phyloP scores from a whole-genome alignment of 2,329 filamentous ascomycete genomes.

The Colletotrichum acutatum region DNA sequence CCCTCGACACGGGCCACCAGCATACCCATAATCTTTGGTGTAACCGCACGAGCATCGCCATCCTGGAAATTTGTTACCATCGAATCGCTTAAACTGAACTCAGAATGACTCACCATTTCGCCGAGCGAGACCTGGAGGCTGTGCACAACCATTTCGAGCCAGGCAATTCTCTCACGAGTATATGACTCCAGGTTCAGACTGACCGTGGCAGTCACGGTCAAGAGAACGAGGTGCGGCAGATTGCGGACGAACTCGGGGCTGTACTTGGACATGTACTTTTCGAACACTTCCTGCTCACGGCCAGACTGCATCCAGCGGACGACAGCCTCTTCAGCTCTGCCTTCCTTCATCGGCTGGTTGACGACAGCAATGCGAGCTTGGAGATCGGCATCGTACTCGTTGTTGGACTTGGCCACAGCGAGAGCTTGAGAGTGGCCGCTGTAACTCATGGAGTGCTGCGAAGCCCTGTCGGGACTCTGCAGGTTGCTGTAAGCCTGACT shows the following conservation, averaged over 20 bases:
- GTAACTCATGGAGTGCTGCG: conserved; percentile 34
- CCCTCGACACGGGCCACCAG: conserved; percentile 64
- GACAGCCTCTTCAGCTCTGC: conserved; percentile 71
- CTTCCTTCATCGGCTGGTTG: conserved; percentile 69
- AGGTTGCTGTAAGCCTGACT: conserved; percentile 40
- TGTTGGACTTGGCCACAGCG: conserved; percentile 26
- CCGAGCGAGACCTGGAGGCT: conserved; percentile 61
- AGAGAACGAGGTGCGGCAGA: conserved; percentile 69
- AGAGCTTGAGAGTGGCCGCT: conserved; percentile 35
- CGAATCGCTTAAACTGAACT: background rate
- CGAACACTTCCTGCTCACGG: conserved; percentile 72
- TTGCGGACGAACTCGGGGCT: conserved; percentile 64
- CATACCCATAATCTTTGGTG: conserved; percentile 67
- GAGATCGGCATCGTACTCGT: conserved; percentile 58
- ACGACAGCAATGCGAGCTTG: conserved; percentile 68
- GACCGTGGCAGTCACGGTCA: conserved; percentile 74
- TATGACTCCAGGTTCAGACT: conserved; percentile 67
- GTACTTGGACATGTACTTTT: conserved; percentile 62
- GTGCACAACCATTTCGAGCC: conserved; percentile 70
- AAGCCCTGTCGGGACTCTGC: conserved; percentile 34
- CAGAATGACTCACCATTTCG: conserved; percentile 59
- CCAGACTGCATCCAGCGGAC: conserved; percentile 75
- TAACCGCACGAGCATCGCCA: conserved; percentile 63
- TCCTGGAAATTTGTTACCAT: conserved; percentile 54
- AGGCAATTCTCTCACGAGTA: conserved; percentile 66